phyloP scores from a whole-genome alignment of 2,329 filamentous ascomycete species.

The Epichloe typhina region DNA sequence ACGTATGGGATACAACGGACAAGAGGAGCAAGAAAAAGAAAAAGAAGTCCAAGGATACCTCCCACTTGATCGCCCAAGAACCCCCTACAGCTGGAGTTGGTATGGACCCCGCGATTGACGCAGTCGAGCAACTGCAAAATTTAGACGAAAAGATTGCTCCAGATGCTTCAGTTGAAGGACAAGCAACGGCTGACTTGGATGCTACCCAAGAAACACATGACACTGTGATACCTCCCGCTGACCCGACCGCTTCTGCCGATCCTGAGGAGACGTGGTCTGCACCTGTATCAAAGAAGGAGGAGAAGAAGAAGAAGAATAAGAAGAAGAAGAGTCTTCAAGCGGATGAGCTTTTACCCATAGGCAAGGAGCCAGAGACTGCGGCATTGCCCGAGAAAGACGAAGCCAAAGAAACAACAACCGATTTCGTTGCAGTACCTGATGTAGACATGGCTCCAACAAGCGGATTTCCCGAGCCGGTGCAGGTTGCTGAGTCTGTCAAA shows the following conservation, averaged over 20 bases:
- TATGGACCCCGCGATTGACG: background rate
- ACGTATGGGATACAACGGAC: background rate
- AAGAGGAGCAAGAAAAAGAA: slow-evolving; percentile 12
- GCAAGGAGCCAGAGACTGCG: background rate
- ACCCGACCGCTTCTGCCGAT: background rate
- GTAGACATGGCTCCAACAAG: background rate
- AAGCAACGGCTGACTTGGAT: background rate
- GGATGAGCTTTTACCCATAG: slow-evolving; percentile 2
- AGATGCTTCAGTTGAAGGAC: background rate
- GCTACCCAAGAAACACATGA: background rate
- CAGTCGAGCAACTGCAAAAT: background rate
- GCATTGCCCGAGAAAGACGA: background rate
- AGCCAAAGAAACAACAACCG: background rate
- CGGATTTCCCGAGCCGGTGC: background rate
- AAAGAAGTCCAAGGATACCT: slow-evolving; percentile 3
- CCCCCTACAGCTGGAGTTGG: background rate
- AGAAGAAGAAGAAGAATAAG: slow-evolving; percentile 3
- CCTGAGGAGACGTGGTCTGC: slow-evolving; percentile 3
- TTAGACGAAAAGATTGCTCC: background rate
- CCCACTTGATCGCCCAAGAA: background rate
- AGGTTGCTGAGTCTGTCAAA: background rate
- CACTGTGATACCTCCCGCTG: background rate
- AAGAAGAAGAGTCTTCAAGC: slow-evolving; percentile 11
- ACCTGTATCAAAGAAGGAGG: slow-evolving; percentile 1
- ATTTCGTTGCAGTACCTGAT: background rate